Conservation (phyloP, 2,329 filamentous ascomycete species). For the Mycosphaerella sp. region DNA sequence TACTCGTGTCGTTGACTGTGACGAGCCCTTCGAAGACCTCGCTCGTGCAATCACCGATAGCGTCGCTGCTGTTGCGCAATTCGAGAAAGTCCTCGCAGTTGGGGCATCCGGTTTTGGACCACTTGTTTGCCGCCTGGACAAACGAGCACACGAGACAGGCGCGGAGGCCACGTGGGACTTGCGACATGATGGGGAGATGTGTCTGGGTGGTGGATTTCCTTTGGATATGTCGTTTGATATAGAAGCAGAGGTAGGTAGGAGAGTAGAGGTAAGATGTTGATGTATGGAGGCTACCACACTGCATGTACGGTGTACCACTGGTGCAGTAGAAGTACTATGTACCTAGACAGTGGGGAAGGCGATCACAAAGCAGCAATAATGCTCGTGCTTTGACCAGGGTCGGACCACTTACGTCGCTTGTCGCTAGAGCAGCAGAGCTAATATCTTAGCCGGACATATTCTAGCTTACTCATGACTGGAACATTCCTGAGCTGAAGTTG, state of each 20-base stretch:
- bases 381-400: too few species aligned
- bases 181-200: slow-evolving; percentile 37
- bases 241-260: not conserved
- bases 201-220: not conserved
- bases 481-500: not conserved
- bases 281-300: too few species aligned
- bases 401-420: too few species aligned
- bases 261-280: not conserved
- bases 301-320: too few species aligned
- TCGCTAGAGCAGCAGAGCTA: too few species aligned
- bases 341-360: too few species aligned
- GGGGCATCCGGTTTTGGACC: slow-evolving; percentile 80
- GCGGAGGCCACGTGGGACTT: slow-evolving; percentile 67
- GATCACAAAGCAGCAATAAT: too few species aligned
- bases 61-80: slow-evolving; percentile 64
- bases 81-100: slow-evolving; percentile 94
- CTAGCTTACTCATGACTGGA: not conserved
- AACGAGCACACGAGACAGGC: slow-evolving; percentile 99
- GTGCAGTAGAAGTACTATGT: too few species aligned
- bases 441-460: too few species aligned
- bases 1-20: slow-evolving; percentile 70
- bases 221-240: not conserved
- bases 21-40: slow-evolving; percentile 94
- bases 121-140: slow-evolving; percentile 75
- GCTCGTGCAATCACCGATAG: slow-evolving; percentile 87